phyloP scores from a whole-genome alignment of 169 alveolate species.

The Cardiosporidium cionae region DNA sequence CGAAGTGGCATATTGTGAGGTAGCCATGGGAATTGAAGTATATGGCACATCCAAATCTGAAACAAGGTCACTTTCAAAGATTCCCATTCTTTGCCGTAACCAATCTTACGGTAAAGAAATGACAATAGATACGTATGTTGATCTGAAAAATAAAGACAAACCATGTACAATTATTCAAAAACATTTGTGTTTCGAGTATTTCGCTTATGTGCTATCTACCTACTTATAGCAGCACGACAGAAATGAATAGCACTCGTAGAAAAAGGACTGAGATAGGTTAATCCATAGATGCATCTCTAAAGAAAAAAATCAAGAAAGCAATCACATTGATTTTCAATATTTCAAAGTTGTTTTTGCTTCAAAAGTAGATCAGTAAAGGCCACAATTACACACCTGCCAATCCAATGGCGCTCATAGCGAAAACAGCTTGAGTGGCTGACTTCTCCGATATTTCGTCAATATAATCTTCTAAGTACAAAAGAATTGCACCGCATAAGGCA shows the following conservation, averaged over 20 bases:
- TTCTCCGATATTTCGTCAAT: constrained; percentile 13
- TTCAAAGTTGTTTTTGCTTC: too few relatives aligned
- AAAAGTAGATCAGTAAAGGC: too few relatives aligned
- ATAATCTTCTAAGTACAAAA: constrained; percentile 9
- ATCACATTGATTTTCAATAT: too few relatives aligned
- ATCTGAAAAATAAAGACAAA: constrained; percentile 12
- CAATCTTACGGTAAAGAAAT: constrained; percentile 33
- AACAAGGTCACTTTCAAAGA: constrained; percentile 15
- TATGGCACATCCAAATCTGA: constrained; percentile 22
- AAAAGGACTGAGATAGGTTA: too few relatives aligned
- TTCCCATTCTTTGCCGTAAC: constrained; percentile 36
- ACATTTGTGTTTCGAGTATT: too few relatives aligned
- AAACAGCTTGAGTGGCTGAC: constrained; percentile 28
- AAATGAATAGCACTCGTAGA: too few relatives aligned
- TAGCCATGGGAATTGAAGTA: constrained; percentile 40
- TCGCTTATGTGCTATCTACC: too few relatives aligned
- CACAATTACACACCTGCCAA: too few relatives aligned
- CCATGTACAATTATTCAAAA: too few relatives aligned
- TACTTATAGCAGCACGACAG: too few relatives aligned
- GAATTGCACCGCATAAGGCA: constrained; percentile 10
- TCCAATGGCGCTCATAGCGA: constrained; percentile 18
- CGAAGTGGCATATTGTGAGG: constrained; percentile 22
- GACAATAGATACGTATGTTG: constrained; percentile 14
- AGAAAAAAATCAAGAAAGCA: too few relatives aligned
- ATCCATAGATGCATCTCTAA: too few relatives aligned